Base-by-base conservation (phyloP, 2,329 filamentous ascomycete species). In the Nectriaceae sp. region DNA sequence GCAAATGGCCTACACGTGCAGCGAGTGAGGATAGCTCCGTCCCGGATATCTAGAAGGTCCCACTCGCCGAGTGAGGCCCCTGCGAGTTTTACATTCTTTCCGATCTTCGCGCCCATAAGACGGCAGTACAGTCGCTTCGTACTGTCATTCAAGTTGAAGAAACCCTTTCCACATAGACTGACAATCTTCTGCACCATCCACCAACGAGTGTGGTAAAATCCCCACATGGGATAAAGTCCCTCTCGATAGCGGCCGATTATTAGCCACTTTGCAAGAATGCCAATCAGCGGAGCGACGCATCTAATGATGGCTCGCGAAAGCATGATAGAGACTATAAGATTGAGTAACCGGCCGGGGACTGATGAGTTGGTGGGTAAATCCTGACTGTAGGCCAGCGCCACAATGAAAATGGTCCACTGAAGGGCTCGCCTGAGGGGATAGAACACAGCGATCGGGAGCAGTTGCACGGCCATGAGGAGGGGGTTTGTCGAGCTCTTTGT, bases 211-310 rank as follows among this genome's bases (percentile, higher is more conserved):
- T 83, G 79, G 56, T 82, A 83, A 1, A 60, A 52, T 2, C 78
- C 78, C 80, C 80, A 83, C 79, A 83, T 83, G 2, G 80, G 79
- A 55, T 78, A 82, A 3, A 80, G 60, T 1, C 80, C 80, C 57
- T 78, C 72, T 29, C 66, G 69, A 58, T 80, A 76, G 1, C 72
- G 71, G 11, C 80, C 80, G 36, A 83, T 76, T 43, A 83, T 67
- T 5, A 76, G 38, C 80, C 79, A 83, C 59, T 83, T 83, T 41
- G 73, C 67, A 3, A 66, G 35, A 20, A 83, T 79, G n/a, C 73
- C 78, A 19, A 75, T 33, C 21, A 75, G 61, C 1, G 79, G 79
- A 5, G 69, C 63, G 5, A 75, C 50, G 2, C 71, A 59, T 15
- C 69, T 63, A 4, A 73, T 70, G 4, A 70, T 55, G 4, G 73